Evolutionary conservation across 768 basidiomycete genomes (phyloP).

Genomic region (Pisolithus tinctorius): DNA sequence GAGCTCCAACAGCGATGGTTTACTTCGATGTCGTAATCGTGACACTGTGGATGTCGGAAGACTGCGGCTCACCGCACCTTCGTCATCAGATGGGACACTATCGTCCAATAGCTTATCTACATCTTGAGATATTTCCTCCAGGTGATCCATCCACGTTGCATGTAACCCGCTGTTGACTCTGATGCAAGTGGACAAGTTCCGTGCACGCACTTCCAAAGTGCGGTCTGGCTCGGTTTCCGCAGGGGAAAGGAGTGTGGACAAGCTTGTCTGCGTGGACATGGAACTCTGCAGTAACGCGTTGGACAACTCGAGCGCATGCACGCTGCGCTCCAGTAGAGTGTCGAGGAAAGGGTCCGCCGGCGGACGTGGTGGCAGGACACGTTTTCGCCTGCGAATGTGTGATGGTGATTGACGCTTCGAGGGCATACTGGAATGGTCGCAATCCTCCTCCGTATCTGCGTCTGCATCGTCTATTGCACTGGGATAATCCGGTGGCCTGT

Average conservation of each 20-base stretch:
- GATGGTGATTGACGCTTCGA: constrained; percentile 27
- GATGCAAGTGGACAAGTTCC: constrained; percentile 47
- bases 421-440: constrained; percentile 19
- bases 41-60: constrained; percentile 35
- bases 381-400: constrained; percentile 21
- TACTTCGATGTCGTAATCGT: constrained; percentile 30
- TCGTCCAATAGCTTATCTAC: constrained; percentile 52
- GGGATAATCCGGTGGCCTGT: constrained; percentile 69
- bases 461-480: constrained; percentile 75
- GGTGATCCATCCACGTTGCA: constrained; percentile 58
- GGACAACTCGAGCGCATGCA: constrained; percentile 82
- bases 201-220: constrained; percentile 41
- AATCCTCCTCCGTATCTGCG: constrained; percentile 49
- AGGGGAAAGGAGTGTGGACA: constrained; percentile 41
- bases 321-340: constrained; percentile 72
- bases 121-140: constrained; percentile 56
- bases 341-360: constrained; percentile 57
- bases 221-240: constrained; percentile 39
- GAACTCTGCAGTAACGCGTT: constrained; percentile 72
- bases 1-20: constrained; percentile 41
- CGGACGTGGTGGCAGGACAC: constrained; percentile 15
- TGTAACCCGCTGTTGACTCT: constrained; percentile 37
- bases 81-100: constrained; percentile 5
- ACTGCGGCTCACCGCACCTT: constrained; percentile 35
- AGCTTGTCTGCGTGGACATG: constrained; percentile 60